Evolutionary conservation across 106 monocot genomes (phyloP).

Genomic region (Dioscorea zingiberensis): DNA sequence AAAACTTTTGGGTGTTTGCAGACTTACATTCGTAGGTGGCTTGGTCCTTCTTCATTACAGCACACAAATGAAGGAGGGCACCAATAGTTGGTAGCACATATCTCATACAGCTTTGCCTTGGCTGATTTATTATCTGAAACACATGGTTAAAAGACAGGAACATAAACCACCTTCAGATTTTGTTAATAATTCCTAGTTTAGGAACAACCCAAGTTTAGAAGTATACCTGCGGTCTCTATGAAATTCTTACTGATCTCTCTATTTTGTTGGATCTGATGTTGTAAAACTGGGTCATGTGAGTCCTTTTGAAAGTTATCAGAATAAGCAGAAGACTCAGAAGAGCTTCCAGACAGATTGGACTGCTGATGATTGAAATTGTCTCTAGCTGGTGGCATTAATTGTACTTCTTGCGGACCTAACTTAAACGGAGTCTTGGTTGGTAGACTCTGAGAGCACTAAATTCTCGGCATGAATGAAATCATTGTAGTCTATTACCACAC

Average conservation of each 20-base stretch:
- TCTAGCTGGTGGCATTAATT: background rate
- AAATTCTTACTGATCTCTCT: background rate
- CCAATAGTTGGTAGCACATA: constrained; percentile 61
- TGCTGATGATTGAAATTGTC: background rate
- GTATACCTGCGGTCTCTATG: background rate
- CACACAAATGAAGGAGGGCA: constrained; percentile 49
- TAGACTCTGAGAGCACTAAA: constrained; percentile 3
- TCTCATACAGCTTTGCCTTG: constrained; percentile 45
- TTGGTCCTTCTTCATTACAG: constrained; percentile 52
- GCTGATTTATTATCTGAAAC: constrained; percentile 17
- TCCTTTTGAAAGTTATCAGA: background rate
- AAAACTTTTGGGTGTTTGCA: no score
- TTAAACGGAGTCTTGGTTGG: background rate
- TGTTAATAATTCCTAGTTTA: background rate
- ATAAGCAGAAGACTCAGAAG: background rate
- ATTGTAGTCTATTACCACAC: constrained; percentile 20
- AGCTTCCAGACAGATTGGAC: background rate
- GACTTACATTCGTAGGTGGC: constrained; percentile 52
- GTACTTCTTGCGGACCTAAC: background rate
- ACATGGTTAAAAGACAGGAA: constrained; percentile 13
- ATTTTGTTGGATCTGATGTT: background rate
- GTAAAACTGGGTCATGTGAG: background rate
- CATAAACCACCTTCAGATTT: background rate
- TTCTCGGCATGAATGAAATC: constrained; percentile 10
- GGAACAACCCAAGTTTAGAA: background rate